A percentile compares a stretch with the other conserved stretches of the same genome.
Conservation (phyloP, 2,329 filamentous ascomycete genomes). For the Xylariaceae sp. region DNA sequence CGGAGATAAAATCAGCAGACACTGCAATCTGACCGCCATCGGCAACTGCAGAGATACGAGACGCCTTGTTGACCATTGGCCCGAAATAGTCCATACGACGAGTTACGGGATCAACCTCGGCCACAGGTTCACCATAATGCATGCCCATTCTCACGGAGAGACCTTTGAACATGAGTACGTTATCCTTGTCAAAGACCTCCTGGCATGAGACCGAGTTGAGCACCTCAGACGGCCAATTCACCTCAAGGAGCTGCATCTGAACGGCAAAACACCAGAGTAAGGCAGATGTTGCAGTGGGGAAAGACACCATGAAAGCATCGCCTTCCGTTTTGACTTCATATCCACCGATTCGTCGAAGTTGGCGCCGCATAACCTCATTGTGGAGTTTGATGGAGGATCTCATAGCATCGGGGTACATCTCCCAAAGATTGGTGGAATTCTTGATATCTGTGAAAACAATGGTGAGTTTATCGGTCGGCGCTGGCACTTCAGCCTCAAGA, state of each 20-base stretch:
- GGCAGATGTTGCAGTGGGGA: conserved; percentile 91
- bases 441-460: conserved; percentile 99
- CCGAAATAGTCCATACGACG: conserved; percentile 99
- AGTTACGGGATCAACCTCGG: conserved; percentile 92
- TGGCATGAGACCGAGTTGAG: conserved; percentile 81
- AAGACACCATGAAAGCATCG: conserved; percentile 98
- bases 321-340: conserved; percentile 99
- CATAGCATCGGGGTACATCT: conserved; percentile 93
- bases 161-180: conserved; percentile 86
- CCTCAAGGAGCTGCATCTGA: conserved; percentile 80
- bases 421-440: conserved; percentile 94
- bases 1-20: conserved; percentile 92
- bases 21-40: conserved; percentile 97
- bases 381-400: conserved; percentile 94
- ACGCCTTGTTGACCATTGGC: conserved; percentile 97
- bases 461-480: conserved; percentile 83
- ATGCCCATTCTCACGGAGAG: conserved; percentile 96
- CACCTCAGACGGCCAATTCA: conserved; percentile 90
- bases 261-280: conserved; percentile 96
- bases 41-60: conserved; percentile 88
- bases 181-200: conserved; percentile 76
- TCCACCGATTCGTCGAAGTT: conserved; percentile 87
- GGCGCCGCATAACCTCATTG: conserved; percentile 93
- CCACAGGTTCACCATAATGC: conserved; percentile 91
- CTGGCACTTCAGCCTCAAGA: conserved; percentile 84